phyloP scores from a whole-genome alignment of 1,284 basidiomycete species.

The Microbotryum violaceum region DNA sequence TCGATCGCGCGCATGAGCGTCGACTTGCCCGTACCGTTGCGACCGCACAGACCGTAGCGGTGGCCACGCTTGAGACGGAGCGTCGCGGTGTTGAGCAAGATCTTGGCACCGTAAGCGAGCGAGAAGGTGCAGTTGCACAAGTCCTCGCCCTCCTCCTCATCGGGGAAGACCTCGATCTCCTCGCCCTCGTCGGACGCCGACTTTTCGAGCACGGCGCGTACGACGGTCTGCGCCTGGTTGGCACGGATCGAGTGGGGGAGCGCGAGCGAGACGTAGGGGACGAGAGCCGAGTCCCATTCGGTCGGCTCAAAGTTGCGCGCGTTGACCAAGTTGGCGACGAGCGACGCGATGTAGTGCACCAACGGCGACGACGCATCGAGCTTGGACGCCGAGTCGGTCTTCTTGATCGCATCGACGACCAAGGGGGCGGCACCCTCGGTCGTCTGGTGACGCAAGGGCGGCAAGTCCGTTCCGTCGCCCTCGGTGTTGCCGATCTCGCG shows the following conservation, averaged over 20 bases:
- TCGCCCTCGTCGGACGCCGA: slow-evolving; percentile 71
- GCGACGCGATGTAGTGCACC: slow-evolving; percentile 63
- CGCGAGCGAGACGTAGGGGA: slow-evolving; percentile 66
- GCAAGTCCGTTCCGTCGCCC: slow-evolving; percentile 79
- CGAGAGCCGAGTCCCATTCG: slow-evolving; percentile 71
- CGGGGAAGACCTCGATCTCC: slow-evolving; percentile 63
- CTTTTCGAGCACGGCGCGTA: slow-evolving; percentile 79
- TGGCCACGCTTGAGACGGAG: slow-evolving; percentile 97
- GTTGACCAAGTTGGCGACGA: slow-evolving; percentile 79
- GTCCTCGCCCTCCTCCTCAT: slow-evolving; percentile 95
- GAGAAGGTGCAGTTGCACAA: slow-evolving; percentile 98
- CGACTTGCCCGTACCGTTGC: slow-evolving; percentile 97
- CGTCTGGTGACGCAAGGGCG: slow-evolving; percentile 69
- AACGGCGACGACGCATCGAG: slow-evolving; percentile 50
- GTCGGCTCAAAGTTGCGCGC: slow-evolving; percentile 83
- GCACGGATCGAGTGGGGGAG: slow-evolving; percentile 44
- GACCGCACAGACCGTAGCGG: slow-evolving; percentile 95
- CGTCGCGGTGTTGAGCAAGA: slow-evolving; percentile 88
- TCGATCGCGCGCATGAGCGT: slow-evolving; percentile 66
- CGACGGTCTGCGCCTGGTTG: slow-evolving; percentile 61
- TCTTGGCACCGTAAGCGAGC: slow-evolving; percentile 96
- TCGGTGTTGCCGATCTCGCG: slow-evolving; percentile 79
- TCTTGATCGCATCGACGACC: slow-evolving; percentile 73
- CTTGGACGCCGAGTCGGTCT: slow-evolving; percentile 51
- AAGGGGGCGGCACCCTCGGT: slow-evolving; percentile 56